Evolutionary conservation across 129 eudicot species (phyloP), one percentile per base, ranked within the genome.

Genomic region (Heracleum sosnowskyi): DNA sequence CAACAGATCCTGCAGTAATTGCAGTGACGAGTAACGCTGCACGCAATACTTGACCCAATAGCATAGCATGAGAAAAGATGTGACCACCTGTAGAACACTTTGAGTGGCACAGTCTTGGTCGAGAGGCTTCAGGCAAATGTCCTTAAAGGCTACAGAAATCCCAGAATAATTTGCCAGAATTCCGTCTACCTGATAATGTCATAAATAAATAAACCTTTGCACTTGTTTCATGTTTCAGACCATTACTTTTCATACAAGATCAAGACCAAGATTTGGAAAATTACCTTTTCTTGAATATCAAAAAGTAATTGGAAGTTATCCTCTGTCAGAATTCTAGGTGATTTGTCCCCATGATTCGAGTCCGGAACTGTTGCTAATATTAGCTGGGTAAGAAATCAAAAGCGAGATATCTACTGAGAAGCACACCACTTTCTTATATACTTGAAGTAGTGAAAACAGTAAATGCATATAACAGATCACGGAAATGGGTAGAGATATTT

Each of bases 71-170:
- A 63, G 69, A 63, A 63, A 55, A 28, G 6, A 28, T 7, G 36
- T 29, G 17, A 63, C 17, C 34, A 90, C 95, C 95, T 90, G 95
- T 44, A 90, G 87, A 85, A 90, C 82, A 79, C 87, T 90, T 78
- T 87, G 95, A 60, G 91, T 87, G 28, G 91, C 91, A 86, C 91
- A 90, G 82, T 87, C 91, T 76, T 82, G 79, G 62, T 89, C 95
- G 46, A 90, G 91, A 36, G 95, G 95, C 88, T 86, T 90, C 85
- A 86, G 74, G 82, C 95, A 90, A 77, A 90, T 90, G 78, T 90
- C 95, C 49, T 83, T 82, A 66, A 87, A 80, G 63, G 90, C 77
- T 77, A 90, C 85, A 76, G 76, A n/a, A 40, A 88, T 69, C 77
- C 95, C 95, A 77, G 91, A 87, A 86, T 41, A 83, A 72, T 86